Percentiles rank a stretch among this genome's conserved stretches.
These are phyloP conservation scores for Lichtheimia hyalospora DNA, from an alignment of 371 early-diverging fungal species.

Conservation along the genomic window DNA sequence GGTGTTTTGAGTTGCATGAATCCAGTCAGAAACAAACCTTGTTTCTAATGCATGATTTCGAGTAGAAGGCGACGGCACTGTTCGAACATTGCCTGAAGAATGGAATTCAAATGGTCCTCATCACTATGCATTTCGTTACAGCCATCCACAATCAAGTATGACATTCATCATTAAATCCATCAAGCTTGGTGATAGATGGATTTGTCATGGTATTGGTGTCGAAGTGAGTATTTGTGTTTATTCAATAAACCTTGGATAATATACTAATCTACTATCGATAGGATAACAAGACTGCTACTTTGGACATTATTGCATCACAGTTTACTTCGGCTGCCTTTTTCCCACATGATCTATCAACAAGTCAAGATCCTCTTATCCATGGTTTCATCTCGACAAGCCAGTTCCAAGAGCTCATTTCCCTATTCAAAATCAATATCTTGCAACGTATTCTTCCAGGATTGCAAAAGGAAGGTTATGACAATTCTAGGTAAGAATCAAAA, in stretches of 20 bases:
- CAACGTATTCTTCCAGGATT: constrained; percentile 70
- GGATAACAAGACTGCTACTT: constrained; percentile 64
- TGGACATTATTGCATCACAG: constrained; percentile 53
- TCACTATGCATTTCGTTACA: constrained; percentile 66
- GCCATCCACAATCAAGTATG: constrained; percentile 67
- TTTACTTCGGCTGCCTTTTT: constrained; percentile 61
- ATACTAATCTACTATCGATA: constrained; percentile 7
- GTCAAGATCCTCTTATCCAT: constrained; percentile 50
- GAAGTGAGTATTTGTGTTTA: constrained; percentile 45
- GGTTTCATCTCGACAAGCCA: constrained; percentile 61
- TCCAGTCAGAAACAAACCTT: background rate
- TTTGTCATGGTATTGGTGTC: constrained; percentile 68
- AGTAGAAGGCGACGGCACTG: constrained; percentile 37
- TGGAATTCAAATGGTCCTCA: constrained; percentile 63
- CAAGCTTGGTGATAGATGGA: constrained; percentile 59
- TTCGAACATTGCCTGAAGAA: constrained; percentile 38
- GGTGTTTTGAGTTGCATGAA: background rate
- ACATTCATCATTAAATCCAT: constrained; percentile 73
- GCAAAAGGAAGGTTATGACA: constrained; percentile 51
- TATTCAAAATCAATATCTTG: constrained; percentile 64
- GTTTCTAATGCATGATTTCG: background rate
- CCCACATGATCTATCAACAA: constrained; percentile 41
- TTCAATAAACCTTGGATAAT: background rate
- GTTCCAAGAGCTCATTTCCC: constrained; percentile 59
- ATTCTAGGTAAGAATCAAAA: constrained; percentile 3